Evolutionary conservation across 2,329 filamentous ascomycete genomes (phyloP).

Genomic region (Penicillium sclerotigenum): DNA sequence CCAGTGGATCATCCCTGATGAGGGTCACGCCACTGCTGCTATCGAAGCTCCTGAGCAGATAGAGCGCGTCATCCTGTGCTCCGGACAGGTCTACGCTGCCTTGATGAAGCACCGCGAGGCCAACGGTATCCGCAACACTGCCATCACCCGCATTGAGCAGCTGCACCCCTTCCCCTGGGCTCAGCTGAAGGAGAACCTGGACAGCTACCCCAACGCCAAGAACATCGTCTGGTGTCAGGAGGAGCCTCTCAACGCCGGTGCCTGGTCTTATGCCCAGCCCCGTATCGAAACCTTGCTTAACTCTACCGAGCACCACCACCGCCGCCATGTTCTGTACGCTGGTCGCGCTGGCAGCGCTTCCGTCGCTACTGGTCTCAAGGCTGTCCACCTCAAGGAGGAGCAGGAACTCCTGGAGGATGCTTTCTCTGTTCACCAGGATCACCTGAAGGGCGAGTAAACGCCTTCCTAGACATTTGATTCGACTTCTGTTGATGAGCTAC

Average conservation of each 20-base stretch:
- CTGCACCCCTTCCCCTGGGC: conserved; percentile 99
- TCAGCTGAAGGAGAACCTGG: conserved; percentile 92
- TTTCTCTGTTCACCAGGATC: conserved; percentile 62
- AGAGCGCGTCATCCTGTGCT: conserved; percentile 90
- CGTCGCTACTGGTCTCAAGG: conserved; percentile 90
- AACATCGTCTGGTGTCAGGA: conserved; percentile 97
- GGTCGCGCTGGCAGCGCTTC: conserved; percentile 90
- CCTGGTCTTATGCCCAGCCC: conserved; percentile 96
- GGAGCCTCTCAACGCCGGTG: conserved; percentile 94
- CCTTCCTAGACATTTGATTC: conserved; percentile 1
- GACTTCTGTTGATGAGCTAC: conserved; percentile 1
- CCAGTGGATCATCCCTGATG: conserved; percentile 92
- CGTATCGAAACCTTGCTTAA: conserved; percentile 96
- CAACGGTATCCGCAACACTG: conserved; percentile 82
- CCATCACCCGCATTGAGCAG: conserved; percentile 94
- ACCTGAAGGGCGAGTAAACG: conserved; percentile 61
- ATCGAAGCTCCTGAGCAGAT: conserved; percentile 82
- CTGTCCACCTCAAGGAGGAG: conserved; percentile 87
- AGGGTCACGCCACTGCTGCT: conserved; percentile 68
- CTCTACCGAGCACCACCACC: conserved; percentile 84
- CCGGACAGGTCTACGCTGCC: conserved; percentile 88
- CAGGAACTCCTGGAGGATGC: conserved; percentile 70
- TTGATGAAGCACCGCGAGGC: conserved; percentile 87
- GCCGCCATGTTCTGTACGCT: conserved; percentile 94
- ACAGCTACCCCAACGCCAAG: conserved; percentile 95